Percentiles rank a stretch among this genome's conserved stretches.
These are phyloP conservation scores for Zopfochytrium polystomum DNA, from an alignment of 371 early-diverging fungal species.

Conservation along the genomic window DNA sequence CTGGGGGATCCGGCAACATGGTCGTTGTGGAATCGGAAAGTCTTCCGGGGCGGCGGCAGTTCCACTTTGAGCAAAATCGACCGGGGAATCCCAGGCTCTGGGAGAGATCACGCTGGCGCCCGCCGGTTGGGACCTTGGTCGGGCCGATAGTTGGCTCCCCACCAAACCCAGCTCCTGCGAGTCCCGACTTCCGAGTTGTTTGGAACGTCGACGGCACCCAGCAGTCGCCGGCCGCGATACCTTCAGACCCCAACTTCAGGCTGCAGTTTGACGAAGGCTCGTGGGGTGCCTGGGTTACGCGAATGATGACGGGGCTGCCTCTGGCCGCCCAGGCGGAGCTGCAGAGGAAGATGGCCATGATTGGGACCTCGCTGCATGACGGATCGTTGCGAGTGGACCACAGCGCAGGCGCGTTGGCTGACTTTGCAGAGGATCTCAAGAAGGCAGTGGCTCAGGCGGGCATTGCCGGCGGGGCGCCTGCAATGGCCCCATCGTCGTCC, in stretches of 20 bases:
- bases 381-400: not conserved
- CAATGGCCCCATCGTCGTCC: not conserved
- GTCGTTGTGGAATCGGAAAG: not conserved
- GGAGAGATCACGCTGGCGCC: not conserved
- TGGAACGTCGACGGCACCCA: not conserved
- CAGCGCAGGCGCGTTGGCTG: not conserved
- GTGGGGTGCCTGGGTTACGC: not conserved
- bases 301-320: conserved; percentile 6
- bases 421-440: not conserved
- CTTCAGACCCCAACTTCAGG: not conserved
- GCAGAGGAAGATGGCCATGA: conserved; percentile 11
- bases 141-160: no score
- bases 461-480: not conserved
- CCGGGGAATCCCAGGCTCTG: not conserved
- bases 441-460: not conserved
- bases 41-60: not conserved
- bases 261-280: not conserved
- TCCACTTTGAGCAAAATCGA: not conserved
- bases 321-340: conserved; percentile 2
- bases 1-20: no score
- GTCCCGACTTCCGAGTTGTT: not conserved
- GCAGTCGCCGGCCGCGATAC: not conserved
- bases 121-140: no score
- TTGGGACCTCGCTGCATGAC: conserved; percentile 10
- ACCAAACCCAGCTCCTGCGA: no score